Evolutionary conservation across 208 protist species (phyloP).

Genomic region (Trypanosoma mega): DNA sequence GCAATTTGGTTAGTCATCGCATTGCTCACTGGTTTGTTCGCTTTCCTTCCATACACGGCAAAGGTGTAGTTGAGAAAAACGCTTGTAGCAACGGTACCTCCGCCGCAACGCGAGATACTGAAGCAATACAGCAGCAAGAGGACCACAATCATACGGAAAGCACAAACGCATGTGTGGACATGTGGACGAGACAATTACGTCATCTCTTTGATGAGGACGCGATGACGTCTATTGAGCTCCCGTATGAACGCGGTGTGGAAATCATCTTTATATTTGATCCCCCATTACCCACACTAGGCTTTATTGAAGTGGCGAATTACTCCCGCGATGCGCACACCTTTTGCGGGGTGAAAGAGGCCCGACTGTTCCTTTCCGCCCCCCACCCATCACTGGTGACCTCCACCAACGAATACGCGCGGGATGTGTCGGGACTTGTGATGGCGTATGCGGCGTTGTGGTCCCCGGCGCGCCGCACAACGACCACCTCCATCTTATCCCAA

Average conservation of each 20-base stretch:
- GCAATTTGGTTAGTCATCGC: conserved; percentile 29
- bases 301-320: conserved; percentile 76
- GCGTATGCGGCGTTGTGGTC: conserved; percentile 48
- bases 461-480: conserved; percentile 9
- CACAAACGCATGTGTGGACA: background rate
- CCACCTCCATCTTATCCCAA: conserved; percentile 10
- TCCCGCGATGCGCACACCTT: conserved; percentile 55
- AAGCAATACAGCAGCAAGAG: background rate
- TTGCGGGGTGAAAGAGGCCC: conserved; percentile 65
- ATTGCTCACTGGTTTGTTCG: conserved; percentile 38
- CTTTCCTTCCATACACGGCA: too few species aligned
- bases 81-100: too few species aligned
- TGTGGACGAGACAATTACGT: conserved; percentile 12
- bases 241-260: conserved; percentile 53
- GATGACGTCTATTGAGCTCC: conserved; percentile 40
- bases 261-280: conserved; percentile 51
- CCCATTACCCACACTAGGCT: conserved; percentile 45
- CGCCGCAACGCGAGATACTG: too few species aligned
- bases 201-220: conserved; percentile 48
- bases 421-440: conserved; percentile 11
- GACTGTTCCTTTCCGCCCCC: conserved; percentile 44
- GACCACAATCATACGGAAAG: conserved; percentile 11
- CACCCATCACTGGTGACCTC: background rate
- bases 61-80: too few species aligned
- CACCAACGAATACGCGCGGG: too few species aligned